Conservation (phyloP, 257 asterid species). For the Catharanthus roseus region DNA sequence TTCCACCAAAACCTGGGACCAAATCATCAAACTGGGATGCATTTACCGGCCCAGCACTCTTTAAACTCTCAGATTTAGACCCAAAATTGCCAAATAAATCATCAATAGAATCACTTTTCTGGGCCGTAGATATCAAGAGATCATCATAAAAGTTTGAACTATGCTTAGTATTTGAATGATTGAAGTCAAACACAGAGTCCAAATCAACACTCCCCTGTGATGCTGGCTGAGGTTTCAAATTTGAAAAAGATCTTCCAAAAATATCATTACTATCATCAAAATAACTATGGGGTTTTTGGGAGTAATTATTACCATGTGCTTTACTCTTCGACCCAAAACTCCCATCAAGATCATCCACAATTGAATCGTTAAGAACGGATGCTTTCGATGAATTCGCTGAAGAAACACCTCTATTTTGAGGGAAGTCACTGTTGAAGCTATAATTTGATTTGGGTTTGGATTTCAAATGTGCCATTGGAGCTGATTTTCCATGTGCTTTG, state of each 20-base stretch:
- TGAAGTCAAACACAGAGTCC: constrained; percentile 38
- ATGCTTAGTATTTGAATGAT: constrained; percentile 15
- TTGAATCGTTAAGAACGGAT: constrained; percentile 24
- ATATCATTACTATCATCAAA: constrained; percentile 39
- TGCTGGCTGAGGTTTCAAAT: constrained; percentile 24
- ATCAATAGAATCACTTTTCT: constrained; percentile 33
- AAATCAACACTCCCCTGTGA: constrained; percentile 41
- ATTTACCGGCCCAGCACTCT: constrained; percentile 27
- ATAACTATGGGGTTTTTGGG: constrained; percentile 24
- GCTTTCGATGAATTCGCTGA: constrained; percentile 24
- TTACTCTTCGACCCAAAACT: constrained; percentile 39
- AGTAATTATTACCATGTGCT: neutral
- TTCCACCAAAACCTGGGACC: constrained; percentile 51
- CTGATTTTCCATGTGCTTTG: constrained; percentile 62
- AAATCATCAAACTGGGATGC: constrained; percentile 42
- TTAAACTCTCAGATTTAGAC: constrained; percentile 18
- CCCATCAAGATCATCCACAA: constrained; percentile 67
- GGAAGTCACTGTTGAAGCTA: constrained; percentile 19
- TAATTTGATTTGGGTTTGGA: constrained; percentile 33
- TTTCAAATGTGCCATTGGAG: constrained; percentile 69
- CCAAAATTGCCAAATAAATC: constrained; percentile 53
- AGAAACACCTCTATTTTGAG: constrained; percentile 17
- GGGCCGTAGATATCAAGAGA: constrained; percentile 32
- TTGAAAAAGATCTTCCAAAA: constrained; percentile 42
- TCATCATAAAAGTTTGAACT: constrained; percentile 35